These are phyloP conservation scores for Tolypocladium ophioglossoides DNA, from an alignment of 2,329 filamentous ascomycete species.

Conservation along the genomic window DNA sequence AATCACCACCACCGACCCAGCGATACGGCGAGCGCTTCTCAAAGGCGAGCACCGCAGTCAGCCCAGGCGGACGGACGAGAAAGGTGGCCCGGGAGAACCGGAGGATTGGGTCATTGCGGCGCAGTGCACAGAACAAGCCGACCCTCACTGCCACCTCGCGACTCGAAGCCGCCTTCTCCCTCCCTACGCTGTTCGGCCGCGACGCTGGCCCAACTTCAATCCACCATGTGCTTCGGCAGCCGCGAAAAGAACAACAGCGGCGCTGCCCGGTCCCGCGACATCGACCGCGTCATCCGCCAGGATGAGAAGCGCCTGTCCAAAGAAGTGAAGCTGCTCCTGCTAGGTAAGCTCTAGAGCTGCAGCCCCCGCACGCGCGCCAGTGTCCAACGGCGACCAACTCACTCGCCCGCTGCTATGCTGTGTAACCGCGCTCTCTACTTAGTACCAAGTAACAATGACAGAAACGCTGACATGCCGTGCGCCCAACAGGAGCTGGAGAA, in stretches of 20 bases:
- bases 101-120: neutral
- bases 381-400: neutral
- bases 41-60: neutral
- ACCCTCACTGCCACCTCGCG: neutral
- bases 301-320: conserved; percentile 81
- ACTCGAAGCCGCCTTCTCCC: too few species aligned
- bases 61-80: neutral
- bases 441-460: neutral
- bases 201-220: neutral
- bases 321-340: conserved; percentile 86
- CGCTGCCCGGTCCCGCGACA: conserved; percentile 55
- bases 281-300: conserved; percentile 74
- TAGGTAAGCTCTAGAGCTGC: conserved; percentile 39
- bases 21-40: neutral
- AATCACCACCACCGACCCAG: neutral
- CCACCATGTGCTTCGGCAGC: conserved; percentile 53
- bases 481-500: conserved; percentile 2
- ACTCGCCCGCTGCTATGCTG: neutral
- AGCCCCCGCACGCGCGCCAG: neutral
- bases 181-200: neutral
- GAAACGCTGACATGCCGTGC: neutral
- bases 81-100: neutral
- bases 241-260: conserved; percentile 39
- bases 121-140: neutral
- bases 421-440: neutral